Evolutionary conservation across 1,284 basidiomycete species (phyloP).

Genomic region (Ceratobasidium sp.): DNA sequence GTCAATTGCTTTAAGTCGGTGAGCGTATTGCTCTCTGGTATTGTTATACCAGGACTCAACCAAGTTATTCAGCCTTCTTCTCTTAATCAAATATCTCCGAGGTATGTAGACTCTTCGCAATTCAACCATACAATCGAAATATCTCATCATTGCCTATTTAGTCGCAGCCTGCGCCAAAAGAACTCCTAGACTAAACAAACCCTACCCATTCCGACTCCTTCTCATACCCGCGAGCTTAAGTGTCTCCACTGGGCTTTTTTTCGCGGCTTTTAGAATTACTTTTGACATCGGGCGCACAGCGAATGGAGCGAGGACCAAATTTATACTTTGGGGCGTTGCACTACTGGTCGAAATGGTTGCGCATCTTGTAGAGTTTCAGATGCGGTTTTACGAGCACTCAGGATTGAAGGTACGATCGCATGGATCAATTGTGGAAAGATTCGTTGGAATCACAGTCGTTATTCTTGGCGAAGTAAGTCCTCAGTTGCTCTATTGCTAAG

Average conservation of each 20-base stretch:
- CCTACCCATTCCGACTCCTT: not conserved
- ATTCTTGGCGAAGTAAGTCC: slow-evolving; percentile 25
- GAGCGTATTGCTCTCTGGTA: no score
- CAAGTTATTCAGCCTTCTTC: not conserved
- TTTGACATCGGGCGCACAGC: not conserved
- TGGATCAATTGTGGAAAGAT: slow-evolving; percentile 1
- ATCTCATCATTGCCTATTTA: not conserved
- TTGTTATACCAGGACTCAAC: not conserved
- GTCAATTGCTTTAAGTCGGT: slow-evolving; percentile 22
- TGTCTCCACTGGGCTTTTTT: slow-evolving; percentile 3
- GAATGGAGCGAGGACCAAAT: not conserved
- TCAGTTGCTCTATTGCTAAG: no score
- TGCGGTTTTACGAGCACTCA: not conserved
- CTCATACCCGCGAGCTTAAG: not conserved
- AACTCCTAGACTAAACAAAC: not conserved
- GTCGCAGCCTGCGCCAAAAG: slow-evolving; percentile 1
- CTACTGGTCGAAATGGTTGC: slow-evolving; percentile 11
- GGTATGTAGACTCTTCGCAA: not conserved
- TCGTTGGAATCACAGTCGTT: not conserved
- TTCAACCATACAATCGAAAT: not conserved
- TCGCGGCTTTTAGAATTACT: not conserved
- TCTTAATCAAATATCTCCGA: slow-evolving; percentile 1
- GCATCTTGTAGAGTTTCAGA: slow-evolving; percentile 1
- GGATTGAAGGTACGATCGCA: not conserved
- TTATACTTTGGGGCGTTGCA: not conserved